Percentiles rank a stretch among this genome's conserved stretches.
phyloP scores from a whole-genome alignment of 805 yeast species.

The Saturnispora silvae region DNA sequence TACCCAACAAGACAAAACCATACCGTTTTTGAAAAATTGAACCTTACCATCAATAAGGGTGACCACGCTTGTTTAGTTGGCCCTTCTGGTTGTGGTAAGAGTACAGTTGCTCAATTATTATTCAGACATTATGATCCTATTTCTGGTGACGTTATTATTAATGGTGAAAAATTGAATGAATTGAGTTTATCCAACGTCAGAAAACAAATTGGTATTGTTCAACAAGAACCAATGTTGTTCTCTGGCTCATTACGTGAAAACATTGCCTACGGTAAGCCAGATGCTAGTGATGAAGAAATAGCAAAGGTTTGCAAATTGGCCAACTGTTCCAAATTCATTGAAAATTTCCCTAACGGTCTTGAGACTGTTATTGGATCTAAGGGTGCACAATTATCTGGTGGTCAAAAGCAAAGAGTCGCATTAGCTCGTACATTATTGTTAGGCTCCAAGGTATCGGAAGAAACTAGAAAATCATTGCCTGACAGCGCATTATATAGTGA shows the following conservation, averaged over 20 bases:
- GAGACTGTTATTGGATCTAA: slow-evolving; percentile 81
- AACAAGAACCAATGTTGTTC: slow-evolving; percentile 84
- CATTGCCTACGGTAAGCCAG: slow-evolving; percentile 61
- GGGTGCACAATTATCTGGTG: slow-evolving; percentile 86
- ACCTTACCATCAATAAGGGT: slow-evolving; percentile 59
- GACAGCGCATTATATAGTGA: slow-evolving; percentile 15
- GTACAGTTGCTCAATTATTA: slow-evolving; percentile 72
- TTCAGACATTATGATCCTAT: slow-evolving; percentile 76
- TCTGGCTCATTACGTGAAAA: slow-evolving; percentile 81
- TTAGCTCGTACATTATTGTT: slow-evolving; percentile 78
- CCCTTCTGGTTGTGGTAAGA: slow-evolving; percentile 95
- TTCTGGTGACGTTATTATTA: slow-evolving; percentile 53
- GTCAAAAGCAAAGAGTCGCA: slow-evolving; percentile 89
- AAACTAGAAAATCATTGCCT: slow-evolving; percentile 4
- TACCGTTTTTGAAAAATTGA: slow-evolving; percentile 49
- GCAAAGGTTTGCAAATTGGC: slow-evolving; percentile 55
- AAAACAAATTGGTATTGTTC: slow-evolving; percentile 74
- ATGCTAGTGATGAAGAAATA: slow-evolving; percentile 51
- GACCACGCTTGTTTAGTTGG: slow-evolving; percentile 90
- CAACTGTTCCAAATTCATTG: slow-evolving; percentile 60
- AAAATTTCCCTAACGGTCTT: slow-evolving; percentile 69
- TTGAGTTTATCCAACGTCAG: slow-evolving; percentile 68
- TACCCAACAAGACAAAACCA: slow-evolving; percentile 81
- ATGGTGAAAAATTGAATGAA: slow-evolving; percentile 49
- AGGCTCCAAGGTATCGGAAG: slow-evolving; percentile 17